Percentiles rank a stretch among this genome's conserved stretches.
Evolutionary conservation across 2,329 filamentous ascomycete species (phyloP).

Genomic region (Fusarium drepaniforme): DNA sequence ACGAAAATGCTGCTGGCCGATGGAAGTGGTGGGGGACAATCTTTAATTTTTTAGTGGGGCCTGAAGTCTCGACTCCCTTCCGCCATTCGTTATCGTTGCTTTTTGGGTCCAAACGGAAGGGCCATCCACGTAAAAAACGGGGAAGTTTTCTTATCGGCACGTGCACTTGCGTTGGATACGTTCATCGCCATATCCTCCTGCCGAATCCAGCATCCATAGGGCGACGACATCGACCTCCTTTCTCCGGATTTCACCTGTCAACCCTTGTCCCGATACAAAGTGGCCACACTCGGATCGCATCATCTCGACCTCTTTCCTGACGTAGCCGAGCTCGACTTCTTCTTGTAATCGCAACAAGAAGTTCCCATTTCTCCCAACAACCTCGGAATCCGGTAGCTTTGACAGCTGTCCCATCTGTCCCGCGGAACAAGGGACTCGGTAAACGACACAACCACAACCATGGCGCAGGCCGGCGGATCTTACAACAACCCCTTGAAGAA

Average conservation of each 20-base stretch:
- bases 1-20: slow-evolving; percentile 36
- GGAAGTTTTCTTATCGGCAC: slow-evolving; percentile 41
- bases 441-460: slow-evolving; percentile 58
- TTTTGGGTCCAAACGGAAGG: slow-evolving; percentile 3
- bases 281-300: slow-evolving; percentile 33
- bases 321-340: slow-evolving; percentile 4
- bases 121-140: slow-evolving; percentile 16
- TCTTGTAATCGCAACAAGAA: slow-evolving; percentile 14
- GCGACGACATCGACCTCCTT: slow-evolving; percentile 44
- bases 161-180: slow-evolving; percentile 33
- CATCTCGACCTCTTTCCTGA: slow-evolving; percentile 8
- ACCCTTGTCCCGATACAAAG: slow-evolving; percentile 31
- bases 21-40: slow-evolving; percentile 44
- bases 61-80: slow-evolving; percentile 19
- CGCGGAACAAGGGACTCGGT: slow-evolving; percentile 18
- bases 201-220: slow-evolving; percentile 39
- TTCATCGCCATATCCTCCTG: slow-evolving; percentile 45
- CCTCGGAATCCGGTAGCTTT: slow-evolving; percentile 31
- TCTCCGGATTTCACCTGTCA: slow-evolving; percentile 37
- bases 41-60: slow-evolving; percentile 48
- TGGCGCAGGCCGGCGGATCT: slow-evolving; percentile 86
- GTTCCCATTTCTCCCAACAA: slow-evolving; percentile 12
- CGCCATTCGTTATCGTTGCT: slow-evolving; percentile 8
- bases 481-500: slow-evolving; percentile 99
- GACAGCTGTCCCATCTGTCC: slow-evolving; percentile 42